Evolutionary conservation across 1,284 basidiomycete genomes (phyloP).

Genomic region (Athelia sp.): DNA sequence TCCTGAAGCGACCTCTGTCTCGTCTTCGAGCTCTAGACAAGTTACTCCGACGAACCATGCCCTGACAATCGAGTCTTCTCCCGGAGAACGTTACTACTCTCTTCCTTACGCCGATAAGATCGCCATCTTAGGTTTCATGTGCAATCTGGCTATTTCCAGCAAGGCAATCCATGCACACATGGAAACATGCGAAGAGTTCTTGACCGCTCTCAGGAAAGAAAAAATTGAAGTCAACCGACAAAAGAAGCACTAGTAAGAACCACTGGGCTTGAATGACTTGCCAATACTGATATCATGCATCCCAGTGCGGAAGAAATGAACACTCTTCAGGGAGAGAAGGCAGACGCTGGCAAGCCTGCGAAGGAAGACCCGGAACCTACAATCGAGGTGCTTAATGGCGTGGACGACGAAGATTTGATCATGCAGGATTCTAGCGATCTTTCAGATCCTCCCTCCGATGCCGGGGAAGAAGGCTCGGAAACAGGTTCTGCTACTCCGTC

Average conservation of each 20-base stretch:
- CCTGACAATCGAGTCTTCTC: slow-evolving; percentile 39
- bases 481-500: slow-evolving; percentile 45
- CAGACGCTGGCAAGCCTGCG: slow-evolving; percentile 34
- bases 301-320: slow-evolving; percentile 71
- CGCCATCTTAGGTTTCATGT: slow-evolving; percentile 82
- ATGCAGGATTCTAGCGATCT: slow-evolving; percentile 66
- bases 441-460: slow-evolving; percentile 46
- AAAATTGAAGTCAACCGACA: slow-evolving; percentile 91
- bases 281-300: slow-evolving; percentile 8
- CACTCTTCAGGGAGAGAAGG: slow-evolving; percentile 46
- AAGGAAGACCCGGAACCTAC: slow-evolving; percentile 25
- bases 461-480: slow-evolving; percentile 39
- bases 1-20: slow-evolving; percentile 33
- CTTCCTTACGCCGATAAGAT: slow-evolving; percentile 80
- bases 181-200: slow-evolving; percentile 83
- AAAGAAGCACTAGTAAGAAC: slow-evolving; percentile 79
- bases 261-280: slow-evolving; percentile 3
- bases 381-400: slow-evolving; percentile 26
- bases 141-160: slow-evolving; percentile 86
- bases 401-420: slow-evolving; percentile 47
- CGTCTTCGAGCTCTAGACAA: slow-evolving; percentile 40
- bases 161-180: slow-evolving; percentile 84
- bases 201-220: slow-evolving; percentile 93
- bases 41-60: slow-evolving; percentile 31
- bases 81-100: slow-evolving; percentile 68